Evolutionary conservation across 768 basidiomycete genomes (phyloP), one percentile per base, ranked within the genome.

Genomic region (Neoboletus subvelutipes): DNA sequence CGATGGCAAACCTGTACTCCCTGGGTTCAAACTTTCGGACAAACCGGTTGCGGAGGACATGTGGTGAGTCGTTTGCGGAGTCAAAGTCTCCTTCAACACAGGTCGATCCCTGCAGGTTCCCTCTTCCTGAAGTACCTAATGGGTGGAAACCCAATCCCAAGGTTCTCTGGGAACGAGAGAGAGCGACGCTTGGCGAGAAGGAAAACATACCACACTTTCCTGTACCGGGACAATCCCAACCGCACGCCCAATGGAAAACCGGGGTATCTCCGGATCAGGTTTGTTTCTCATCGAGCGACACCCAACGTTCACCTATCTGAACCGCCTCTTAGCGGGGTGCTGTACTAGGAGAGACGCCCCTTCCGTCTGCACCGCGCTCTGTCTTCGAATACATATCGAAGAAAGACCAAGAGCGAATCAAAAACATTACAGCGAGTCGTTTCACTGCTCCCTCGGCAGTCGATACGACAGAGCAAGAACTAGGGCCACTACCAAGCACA

Each of bases 381-480:
- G 83, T 99, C 17, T 98, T 96, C 69, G 95, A 98, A 45, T 98
- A 86, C 69, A 84, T 98, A 69, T 96, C 97, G 0, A 83, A 88
- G 61, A 95, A 94, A 65, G 93, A 96, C 65, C 83, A 85, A 54
- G 94, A 97, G 57, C 86, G 95, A 7, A 79, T 99, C 17, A 79
- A 86, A 65, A 80, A 79, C 29, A 80, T 90, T 28, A 70, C 81
- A 13, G 64, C 79, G 8, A 62, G 59, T 9, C 64, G 69, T 8
- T 54, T 63, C 6, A 51, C 56, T 0, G 63, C 64, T n/a, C 64
- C 67, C n/a, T 63, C 72, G 10, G 61, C 64, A 15, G 39, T 68
- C 6, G 67, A 78, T 15, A 54, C 67, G 24, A 57, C 67, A 10
- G 52, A 67, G 20, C 63, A 71, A 7, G 56, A 54, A 26, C 55